These are phyloP conservation scores for Aspergillus haitiensis DNA, from an alignment of 495 filamentous ascomycete species.

Conservation along the genomic window DNA sequence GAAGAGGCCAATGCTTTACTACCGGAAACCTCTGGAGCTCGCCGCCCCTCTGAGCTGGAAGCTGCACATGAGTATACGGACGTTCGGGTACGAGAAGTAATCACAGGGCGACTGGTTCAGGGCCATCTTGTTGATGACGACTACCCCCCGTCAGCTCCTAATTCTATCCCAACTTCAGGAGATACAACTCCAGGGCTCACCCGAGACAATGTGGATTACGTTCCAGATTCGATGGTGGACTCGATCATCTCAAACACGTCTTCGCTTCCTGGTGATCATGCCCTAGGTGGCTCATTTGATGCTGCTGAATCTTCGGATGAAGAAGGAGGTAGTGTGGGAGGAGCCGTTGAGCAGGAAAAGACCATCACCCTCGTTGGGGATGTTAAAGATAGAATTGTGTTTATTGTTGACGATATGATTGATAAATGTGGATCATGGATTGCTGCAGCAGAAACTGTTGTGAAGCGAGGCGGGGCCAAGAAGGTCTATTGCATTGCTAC, in stretches of 20 bases:
- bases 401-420: constrained; percentile 98
- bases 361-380: constrained; percentile 96
- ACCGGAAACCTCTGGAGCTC: constrained; percentile 41
- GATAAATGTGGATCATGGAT: constrained; percentile 97
- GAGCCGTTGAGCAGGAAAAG: constrained; percentile 75
- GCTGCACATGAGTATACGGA: constrained; percentile 73
- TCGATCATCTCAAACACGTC: constrained; percentile 65
- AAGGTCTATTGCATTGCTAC: constrained; percentile 98
- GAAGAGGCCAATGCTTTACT: constrained; percentile 23
- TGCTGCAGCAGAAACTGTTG: constrained; percentile 95
- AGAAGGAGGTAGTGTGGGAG: constrained; percentile 74
- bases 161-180: constrained; percentile 62
- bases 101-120: constrained; percentile 88
- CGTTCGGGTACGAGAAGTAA: constrained; percentile 83
- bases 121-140: constrained; percentile 96
- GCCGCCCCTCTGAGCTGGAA: constrained; percentile 48
- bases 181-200: constrained; percentile 42
- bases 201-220: constrained; percentile 47
- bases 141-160: constrained; percentile 67
- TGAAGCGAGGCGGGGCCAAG: constrained; percentile 86
- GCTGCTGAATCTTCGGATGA: constrained; percentile 80
- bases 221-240: constrained; percentile 62
- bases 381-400: constrained; percentile 78
- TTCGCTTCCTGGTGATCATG: constrained; percentile 55
- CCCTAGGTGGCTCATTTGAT: constrained; percentile 80